Evolutionary conservation across 768 basidiomycete species (phyloP).

Genomic region (Leucocoprinus birnbaumii): DNA sequence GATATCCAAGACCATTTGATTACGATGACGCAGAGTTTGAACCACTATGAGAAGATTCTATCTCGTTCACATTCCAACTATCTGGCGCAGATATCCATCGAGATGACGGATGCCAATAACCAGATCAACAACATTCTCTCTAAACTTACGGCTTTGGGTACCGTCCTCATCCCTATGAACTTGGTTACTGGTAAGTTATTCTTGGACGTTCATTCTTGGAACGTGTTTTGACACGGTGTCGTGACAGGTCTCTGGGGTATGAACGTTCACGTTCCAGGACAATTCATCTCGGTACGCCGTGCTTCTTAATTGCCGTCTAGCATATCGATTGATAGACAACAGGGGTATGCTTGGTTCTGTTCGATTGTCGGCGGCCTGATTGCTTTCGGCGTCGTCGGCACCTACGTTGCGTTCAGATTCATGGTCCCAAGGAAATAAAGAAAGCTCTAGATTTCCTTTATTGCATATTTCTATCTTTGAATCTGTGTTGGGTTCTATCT

Average conservation of each 20-base stretch:
- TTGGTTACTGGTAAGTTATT: conserved; percentile 74
- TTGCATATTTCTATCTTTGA: neutral
- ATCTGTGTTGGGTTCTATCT: too few relatives aligned
- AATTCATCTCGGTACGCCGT: conserved; percentile 47
- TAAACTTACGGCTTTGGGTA: conserved; percentile 96
- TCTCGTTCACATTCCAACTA: conserved; percentile 99
- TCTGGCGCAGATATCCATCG: conserved; percentile 98
- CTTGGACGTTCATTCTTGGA: neutral
- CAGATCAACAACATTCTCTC: conserved; percentile 99
- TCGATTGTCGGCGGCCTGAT: conserved; percentile 81
- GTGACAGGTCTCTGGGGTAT: conserved; percentile 87
- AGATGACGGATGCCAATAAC: conserved; percentile 99
- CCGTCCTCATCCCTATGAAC: conserved; percentile 96
- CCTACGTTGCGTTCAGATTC: conserved; percentile 75
- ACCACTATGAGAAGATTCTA: conserved; percentile 99
- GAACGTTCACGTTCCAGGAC: conserved; percentile 97
- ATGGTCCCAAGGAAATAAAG: conserved; percentile 49
- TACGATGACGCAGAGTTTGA: conserved; percentile 99
- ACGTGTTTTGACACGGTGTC: neutral
- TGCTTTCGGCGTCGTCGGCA: conserved; percentile 79
- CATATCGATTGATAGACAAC: neutral
- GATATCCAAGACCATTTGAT: conserved; percentile 99
- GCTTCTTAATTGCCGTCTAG: neutral
- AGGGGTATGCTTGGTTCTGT: conserved; percentile 79
- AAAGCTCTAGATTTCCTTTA: too few relatives aligned